Conservation (phyloP, 1,284 basidiomycete genomes). For the Leccinum solheimii region DNA sequence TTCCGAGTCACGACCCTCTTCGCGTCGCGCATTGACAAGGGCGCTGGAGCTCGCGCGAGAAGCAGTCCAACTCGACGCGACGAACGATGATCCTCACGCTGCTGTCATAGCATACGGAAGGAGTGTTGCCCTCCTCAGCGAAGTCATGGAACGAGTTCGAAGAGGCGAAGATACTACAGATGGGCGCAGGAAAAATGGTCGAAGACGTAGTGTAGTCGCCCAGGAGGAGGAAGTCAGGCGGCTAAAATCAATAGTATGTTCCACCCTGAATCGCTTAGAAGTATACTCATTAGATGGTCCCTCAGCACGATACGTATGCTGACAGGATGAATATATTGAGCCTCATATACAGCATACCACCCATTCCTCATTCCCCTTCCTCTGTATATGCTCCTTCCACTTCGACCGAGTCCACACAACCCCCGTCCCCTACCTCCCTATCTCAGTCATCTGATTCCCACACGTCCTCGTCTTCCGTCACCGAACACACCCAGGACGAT, state of each 20-base stretch:
- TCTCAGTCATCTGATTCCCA: constrained; percentile 54
- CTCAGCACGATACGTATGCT: constrained; percentile 83
- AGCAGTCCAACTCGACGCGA: constrained; percentile 78
- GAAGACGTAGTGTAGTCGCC: constrained; percentile 75
- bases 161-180: constrained; percentile 77
- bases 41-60: constrained; percentile 82
- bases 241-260: constrained; percentile 77
- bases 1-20: constrained; percentile 57
- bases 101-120: constrained; percentile 79
- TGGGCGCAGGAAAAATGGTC: constrained; percentile 53
- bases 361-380: constrained; percentile 62
- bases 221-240: constrained; percentile 82
- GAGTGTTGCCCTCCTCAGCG: constrained; percentile 78
- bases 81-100: constrained; percentile 78
- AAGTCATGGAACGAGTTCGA: constrained; percentile 84
- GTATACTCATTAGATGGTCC: constrained; percentile 12
- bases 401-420: constrained; percentile 54
- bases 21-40: constrained; percentile 72
- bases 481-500: constrained; percentile 41
- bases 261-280: constrained; percentile 10
- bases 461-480: constrained; percentile 38
- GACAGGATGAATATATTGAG: constrained; percentile 87
- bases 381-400: constrained; percentile 51
- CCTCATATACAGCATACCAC: constrained; percentile 80
- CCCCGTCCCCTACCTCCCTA: constrained; percentile 50